Evolutionary conservation across 257 asterid species (phyloP), one percentile per base, ranked within the genome.

Genomic region (Lycium ferocissimum): DNA sequence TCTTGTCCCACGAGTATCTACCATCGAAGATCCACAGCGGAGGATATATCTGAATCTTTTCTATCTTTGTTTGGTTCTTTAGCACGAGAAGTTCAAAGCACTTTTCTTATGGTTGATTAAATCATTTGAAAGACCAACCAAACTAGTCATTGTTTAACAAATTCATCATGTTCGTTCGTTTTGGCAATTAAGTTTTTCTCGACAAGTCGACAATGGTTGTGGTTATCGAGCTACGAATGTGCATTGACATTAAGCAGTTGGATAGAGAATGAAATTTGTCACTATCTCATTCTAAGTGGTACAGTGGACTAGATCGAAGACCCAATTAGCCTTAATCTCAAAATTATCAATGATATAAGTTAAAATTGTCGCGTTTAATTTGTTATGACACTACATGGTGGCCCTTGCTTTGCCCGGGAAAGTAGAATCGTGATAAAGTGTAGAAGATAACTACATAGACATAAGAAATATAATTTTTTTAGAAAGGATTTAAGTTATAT

Each of bases 1-100:
- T 94, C 92, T 90, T 94, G 93, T 89, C 98, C 2, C 90, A 90
- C 8, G 91, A 85, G 83, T 96, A 96, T 89, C 86, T 96, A 80
- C 97, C 97, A 26, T 92, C 95, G 83, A 93, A 93, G 90, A 93
- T 96, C 85, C 88, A 84, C 80, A 79, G 43, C 78, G 92, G 94
- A 86, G 88, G 73, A 54, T 90, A 86, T 86, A 91, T 93, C 85
- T 95, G 79, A 89, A 53, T 35, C 80, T 47, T 66, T 66, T 80
- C 73, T 26, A 51, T 76, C 58, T 51, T 15, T 53, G 62, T 51
- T 76, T n/a, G 8, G 81, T 38, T 37, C n/a, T 81, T 40, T 61
- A 43, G 72, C 63, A 22, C 7, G 14, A 76, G 12, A 76, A 76
- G 63, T 22, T 76, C 63, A 76, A 53, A 76, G 65, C 7, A 8